Conservation (phyloP, 106 monocot species). For the Dioscorea alata region DNA sequence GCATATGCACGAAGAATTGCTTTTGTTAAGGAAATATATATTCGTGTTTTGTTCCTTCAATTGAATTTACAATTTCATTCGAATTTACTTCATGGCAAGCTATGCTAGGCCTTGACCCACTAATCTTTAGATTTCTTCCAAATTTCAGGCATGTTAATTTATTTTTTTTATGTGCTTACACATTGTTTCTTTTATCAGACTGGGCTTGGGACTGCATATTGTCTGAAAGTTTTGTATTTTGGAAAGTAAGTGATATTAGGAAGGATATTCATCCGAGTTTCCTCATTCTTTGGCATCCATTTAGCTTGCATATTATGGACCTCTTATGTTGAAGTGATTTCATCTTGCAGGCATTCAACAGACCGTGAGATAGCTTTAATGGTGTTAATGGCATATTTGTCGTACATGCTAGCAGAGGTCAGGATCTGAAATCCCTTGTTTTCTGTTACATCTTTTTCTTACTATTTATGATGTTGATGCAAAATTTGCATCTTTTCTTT, state of each 20-base stretch:
- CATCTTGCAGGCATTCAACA: conserved; percentile 67
- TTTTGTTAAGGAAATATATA: no score
- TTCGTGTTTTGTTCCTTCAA: no score
- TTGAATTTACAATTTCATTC: no score
- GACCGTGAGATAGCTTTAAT: conserved; percentile 80
- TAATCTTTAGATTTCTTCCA: no score
- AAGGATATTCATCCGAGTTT: background rate
- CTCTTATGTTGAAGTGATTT: conserved; percentile 2
- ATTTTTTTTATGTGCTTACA: conserved; percentile 3
- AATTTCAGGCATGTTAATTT: background rate
- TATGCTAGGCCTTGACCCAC: no score
- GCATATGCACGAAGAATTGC: no score
- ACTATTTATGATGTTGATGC: no score
- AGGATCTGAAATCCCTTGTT: conserved; percentile 1
- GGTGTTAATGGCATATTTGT: conserved; percentile 84
- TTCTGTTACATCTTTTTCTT: background rate
- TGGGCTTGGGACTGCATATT: conserved; percentile 67
- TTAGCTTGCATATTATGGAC: background rate
- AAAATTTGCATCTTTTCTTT: no score
- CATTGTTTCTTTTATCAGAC: conserved; percentile 27
- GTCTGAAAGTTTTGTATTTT: conserved; percentile 68
- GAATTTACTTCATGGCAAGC: no score
- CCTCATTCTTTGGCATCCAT: background rate
- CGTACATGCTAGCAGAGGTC: conserved; percentile 91
- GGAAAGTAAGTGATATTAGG: conserved; percentile 43